Evolutionary conservation across 2,329 filamentous ascomycete species (phyloP), one percentile per base, ranked within the genome.

Genomic region (Coniochaeta sp.): DNA sequence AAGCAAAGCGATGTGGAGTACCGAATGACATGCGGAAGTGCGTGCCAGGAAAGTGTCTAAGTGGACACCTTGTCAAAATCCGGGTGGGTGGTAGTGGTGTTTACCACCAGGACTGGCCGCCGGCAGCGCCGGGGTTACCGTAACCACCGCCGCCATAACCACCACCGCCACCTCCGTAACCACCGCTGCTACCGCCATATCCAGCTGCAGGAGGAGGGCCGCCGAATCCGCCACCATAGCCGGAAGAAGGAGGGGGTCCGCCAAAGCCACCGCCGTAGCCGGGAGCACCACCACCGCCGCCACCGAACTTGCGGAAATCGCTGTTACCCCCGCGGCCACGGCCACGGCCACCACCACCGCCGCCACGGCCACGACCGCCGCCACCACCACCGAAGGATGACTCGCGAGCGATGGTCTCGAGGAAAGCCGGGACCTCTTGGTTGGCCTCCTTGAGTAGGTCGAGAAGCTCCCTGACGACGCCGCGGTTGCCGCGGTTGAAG

Each of bases 401-500:
- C 74, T 99, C 94, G 57, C 94, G 91, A 63, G 94, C 92, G 72
- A 99, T 96, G 66, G 88, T 95, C 81, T 99, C 94, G 55, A 99
- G 81, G 83, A 97, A 99, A 47, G 80, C 69, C 28, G 94, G 94
- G 57, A 97, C 83, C 66, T 99, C 94, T 72, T 99, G 94, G 77
- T 99, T 95, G 60, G 94, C 94, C 72, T 99, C 94, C 80, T 97
- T 97, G 60, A 99, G 82, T 26, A 99, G 84, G n/a, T 99, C 94
- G 62, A 99, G 82, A 56, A 99, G 84, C 63, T 97, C 94, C 60
- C 94, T 88, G 58, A 97, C 94, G 61, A 99, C 90, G 74, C 94
- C 94, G 64, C 94, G 90, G 81, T 99, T 99, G 66, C 92, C 92
- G 67, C 94, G 92, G 83, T 99, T 99, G 86, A 99, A 97, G 82